Conservation (phyloP, 306 rosid species). For the Cajanus cajan region DNA sequence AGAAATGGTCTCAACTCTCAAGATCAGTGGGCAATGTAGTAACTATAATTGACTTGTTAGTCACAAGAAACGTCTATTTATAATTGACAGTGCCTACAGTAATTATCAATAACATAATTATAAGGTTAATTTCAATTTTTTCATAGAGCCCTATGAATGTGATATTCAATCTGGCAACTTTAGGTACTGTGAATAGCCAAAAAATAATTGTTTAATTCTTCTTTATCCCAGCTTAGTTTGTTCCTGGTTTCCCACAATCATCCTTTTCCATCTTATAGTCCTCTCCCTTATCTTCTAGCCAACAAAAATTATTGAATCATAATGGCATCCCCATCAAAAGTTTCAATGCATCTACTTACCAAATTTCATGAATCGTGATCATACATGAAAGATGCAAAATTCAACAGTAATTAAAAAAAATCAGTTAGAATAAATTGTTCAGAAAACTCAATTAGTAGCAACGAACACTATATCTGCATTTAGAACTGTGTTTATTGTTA, state of each 20-base stretch:
- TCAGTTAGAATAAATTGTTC: background rate
- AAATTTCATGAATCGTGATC: background rate
- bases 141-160: background rate
- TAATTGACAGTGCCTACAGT: background rate
- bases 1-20: background rate
- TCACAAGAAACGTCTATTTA: background rate
- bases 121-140: background rate
- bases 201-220: background rate
- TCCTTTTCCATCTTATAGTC: background rate
- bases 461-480: background rate
- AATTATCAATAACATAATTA: background rate
- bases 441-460: background rate
- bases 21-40: background rate
- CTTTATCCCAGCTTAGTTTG: background rate
- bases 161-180: background rate
- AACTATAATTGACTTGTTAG: background rate
- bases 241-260: background rate
- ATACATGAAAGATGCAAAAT: background rate
- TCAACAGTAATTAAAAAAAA: background rate
- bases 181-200: background rate
- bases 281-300: background rate
- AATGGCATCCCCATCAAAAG: background rate
- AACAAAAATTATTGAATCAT: background rate
- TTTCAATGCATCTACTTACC: background rate
- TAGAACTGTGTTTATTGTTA: background rate